Percentiles rank a stretch among this genome's conserved stretches.
phyloP scores from a whole-genome alignment of 2,329 filamentous ascomycete genomes.

The Alternaria atra region DNA sequence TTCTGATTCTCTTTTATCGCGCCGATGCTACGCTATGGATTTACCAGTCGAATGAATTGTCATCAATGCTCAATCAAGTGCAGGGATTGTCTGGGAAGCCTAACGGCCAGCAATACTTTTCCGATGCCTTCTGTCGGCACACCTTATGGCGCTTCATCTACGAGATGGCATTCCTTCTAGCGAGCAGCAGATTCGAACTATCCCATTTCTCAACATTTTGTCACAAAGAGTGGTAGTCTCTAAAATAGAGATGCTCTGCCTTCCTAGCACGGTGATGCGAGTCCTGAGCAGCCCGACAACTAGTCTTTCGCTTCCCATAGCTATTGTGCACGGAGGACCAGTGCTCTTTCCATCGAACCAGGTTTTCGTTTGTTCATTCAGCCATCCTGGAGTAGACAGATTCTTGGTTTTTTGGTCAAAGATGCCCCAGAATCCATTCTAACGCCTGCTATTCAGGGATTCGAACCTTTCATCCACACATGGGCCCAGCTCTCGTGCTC shows the following conservation, averaged over 20 bases:
- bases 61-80: neutral
- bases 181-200: neutral
- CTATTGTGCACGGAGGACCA: neutral
- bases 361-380: accelerated
- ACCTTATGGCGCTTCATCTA: neutral
- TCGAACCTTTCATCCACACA: neutral
- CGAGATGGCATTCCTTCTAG: neutral
- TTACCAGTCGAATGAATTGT: neutral
- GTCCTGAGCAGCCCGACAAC: neutral
- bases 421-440: neutral
- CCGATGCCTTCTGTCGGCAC: neutral
- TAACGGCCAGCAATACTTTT: neutral
- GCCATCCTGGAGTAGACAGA: no score
- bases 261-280: neutral
- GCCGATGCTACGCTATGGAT: neutral
- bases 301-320: neutral
- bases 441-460: neutral
- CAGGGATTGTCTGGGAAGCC: neutral
- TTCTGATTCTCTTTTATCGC: neutral
- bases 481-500: neutral
- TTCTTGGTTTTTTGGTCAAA: neutral
- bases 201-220: no score
- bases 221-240: neutral
- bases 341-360: neutral
- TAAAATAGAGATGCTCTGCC: neutral